Conservation (phyloP, 768 basidiomycete genomes). For the Xerocomellus intermedius region DNA sequence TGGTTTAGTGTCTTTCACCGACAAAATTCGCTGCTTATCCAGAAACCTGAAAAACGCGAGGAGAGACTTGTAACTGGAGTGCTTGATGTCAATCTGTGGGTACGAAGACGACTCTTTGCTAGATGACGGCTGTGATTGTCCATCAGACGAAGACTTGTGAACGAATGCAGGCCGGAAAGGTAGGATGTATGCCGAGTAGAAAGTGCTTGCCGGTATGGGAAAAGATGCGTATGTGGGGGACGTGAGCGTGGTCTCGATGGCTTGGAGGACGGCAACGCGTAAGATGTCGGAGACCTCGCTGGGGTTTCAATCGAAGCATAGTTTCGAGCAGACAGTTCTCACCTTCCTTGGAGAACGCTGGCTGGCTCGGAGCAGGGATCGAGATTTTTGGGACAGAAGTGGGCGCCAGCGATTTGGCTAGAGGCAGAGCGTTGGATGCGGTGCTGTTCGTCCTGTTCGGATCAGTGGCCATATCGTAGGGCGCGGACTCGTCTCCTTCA, state of each 20-base stretch:
- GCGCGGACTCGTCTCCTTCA: conserved; percentile 3
- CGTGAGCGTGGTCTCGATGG: conserved; percentile 50
- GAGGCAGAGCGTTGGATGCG: conserved; percentile 3
- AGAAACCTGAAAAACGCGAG: conserved; percentile 74
- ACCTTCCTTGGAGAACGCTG: conserved; percentile 31
- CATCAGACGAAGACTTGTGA: conserved; percentile 13
- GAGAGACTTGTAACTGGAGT: conserved; percentile 78
- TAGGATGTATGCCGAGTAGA: conserved; percentile 76
- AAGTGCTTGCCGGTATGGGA: conserved; percentile 71
- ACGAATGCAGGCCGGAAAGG: conserved; percentile 73
- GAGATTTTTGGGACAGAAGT: conserved; percentile 2
- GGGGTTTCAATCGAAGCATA: neutral
- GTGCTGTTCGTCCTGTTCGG: conserved; percentile 27
- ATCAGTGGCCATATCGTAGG: conserved; percentile 6
- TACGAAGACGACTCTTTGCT: conserved; percentile 30
- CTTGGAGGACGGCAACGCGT: conserved; percentile 62
- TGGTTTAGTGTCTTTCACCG: conserved; percentile 59
- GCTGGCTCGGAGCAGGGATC: conserved; percentile 8
- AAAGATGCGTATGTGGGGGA: conserved; percentile 53
- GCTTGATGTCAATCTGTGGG: conserved; percentile 66
- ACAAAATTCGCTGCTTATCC: conserved; percentile 73
- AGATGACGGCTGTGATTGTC: conserved; percentile 13
- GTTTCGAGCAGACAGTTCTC: conserved; percentile 2
- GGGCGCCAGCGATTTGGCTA: conserved; percentile 6
- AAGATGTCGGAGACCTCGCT: conserved; percentile 42